phyloP scores from a whole-genome alignment of 106 monocot species.

The Dendrobium nobile region DNA sequence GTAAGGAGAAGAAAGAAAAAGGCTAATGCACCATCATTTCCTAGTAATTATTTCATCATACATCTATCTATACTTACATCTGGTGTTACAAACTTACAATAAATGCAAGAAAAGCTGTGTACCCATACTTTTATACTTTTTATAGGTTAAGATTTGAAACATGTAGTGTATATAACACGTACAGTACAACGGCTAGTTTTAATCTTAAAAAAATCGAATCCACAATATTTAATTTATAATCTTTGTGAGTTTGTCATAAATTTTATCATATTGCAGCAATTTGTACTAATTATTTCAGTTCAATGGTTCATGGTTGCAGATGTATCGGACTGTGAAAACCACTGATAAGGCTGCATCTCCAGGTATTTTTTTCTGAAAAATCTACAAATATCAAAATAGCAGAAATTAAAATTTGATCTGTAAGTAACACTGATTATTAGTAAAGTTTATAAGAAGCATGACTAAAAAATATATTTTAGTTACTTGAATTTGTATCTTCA shows the following conservation, averaged over 20 bases:
- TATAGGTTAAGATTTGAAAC: background rate
- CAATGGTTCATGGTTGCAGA: constrained; percentile 22
- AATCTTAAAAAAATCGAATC: background rate
- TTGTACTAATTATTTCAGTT: background rate
- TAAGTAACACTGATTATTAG: background rate
- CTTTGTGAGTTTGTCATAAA: background rate
- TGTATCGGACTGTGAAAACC: constrained; percentile 65
- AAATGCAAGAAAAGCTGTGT: background rate
- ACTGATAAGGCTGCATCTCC: constrained; percentile 54
- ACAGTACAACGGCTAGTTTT: background rate
- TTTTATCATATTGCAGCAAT: background rate
- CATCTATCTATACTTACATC: background rate
- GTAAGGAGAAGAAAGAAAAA: background rate
- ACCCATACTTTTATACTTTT: background rate
- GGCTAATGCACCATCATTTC: background rate
- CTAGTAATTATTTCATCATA: background rate
- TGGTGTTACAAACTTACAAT: background rate
- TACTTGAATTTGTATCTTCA: background rate
- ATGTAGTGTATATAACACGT: background rate
- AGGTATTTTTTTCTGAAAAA: constrained; percentile 18
- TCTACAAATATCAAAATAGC: background rate
- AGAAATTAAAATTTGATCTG: background rate
- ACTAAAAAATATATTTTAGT: background rate
- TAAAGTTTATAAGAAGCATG: background rate
- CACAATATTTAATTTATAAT: background rate